Evolutionary conservation across 2,329 filamentous ascomycete genomes (phyloP).

Genomic region (Trichophyton verrucosum): DNA sequence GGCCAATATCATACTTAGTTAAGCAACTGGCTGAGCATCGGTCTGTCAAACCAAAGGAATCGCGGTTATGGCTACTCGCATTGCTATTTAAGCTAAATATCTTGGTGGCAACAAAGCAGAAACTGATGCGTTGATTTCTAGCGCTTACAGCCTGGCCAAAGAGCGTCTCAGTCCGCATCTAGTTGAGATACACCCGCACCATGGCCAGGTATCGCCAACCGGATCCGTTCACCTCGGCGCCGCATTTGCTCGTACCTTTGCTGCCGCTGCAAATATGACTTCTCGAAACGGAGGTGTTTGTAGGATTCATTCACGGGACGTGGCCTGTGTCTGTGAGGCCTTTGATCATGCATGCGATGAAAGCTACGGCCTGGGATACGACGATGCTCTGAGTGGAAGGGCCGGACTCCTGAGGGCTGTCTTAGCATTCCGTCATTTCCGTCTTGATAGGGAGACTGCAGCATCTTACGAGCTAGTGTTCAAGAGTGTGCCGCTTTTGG

Average conservation of each 20-base stretch:
- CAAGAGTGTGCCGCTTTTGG: constrained; percentile 20
- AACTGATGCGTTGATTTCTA: constrained; percentile 11
- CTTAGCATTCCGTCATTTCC: constrained; percentile 23
- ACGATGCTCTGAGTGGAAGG: constrained; percentile 30
- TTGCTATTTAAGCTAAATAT: constrained; percentile 24
- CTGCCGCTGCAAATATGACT: constrained; percentile 10
- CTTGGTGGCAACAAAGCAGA: constrained; percentile 10
- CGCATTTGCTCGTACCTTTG: constrained; percentile 20
- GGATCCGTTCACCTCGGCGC: constrained; percentile 22
- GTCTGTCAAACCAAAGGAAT: constrained; percentile 19
- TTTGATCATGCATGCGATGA: constrained; percentile 22
- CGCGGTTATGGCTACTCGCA: constrained; percentile 27
- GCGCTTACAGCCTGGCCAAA: constrained; percentile 20
- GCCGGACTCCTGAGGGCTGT: constrained; percentile 27
- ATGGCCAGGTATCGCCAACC: constrained; percentile 21
- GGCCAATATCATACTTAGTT: not conserved
- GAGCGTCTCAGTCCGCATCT: constrained; percentile 18
- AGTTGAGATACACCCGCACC: constrained; percentile 3
- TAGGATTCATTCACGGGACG: constrained; percentile 19
- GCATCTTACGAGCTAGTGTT: constrained; percentile 18
- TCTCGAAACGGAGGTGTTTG: constrained; percentile 7
- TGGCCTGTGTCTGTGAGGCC: constrained; percentile 20
- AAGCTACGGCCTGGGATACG: constrained; percentile 22
- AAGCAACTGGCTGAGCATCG: not conserved
- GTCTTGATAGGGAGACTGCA: constrained; percentile 15